Evolutionary conservation across 1,284 basidiomycete species (phyloP).

Genomic region (Cryptococcus sp.): DNA sequence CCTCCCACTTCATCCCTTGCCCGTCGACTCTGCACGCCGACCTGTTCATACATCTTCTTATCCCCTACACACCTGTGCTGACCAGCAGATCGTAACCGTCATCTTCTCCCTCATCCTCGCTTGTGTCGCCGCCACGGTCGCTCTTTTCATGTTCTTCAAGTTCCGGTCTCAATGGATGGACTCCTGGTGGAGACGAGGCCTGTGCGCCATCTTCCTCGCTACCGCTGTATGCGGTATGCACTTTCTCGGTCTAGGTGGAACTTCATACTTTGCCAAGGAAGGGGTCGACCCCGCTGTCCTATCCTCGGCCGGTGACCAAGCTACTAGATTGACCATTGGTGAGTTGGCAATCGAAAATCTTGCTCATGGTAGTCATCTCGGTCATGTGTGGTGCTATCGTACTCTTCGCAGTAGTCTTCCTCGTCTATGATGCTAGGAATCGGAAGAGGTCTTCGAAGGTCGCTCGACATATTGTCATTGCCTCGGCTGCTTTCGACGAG

Average conservation of each 20-base stretch:
- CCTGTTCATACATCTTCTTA: too few species aligned
- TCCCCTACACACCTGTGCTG: constrained; percentile 1
- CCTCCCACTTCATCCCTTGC: too few species aligned
- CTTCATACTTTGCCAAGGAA: constrained; percentile 45
- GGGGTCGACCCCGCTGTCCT: constrained; percentile 17
- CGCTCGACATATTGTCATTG: constrained; percentile 52
- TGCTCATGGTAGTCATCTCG: constrained; percentile 36
- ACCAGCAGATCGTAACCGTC: constrained; percentile 39
- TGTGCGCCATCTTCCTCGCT: constrained; percentile 49
- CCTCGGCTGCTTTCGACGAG: constrained; percentile 52
- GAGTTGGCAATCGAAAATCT: constrained; percentile 10
- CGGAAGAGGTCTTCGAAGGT: constrained; percentile 45
- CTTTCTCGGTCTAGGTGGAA: constrained; percentile 52
- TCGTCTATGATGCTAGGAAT: constrained; percentile 45
- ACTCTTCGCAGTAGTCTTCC: constrained; percentile 47
- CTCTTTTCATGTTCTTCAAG: constrained; percentile 52
- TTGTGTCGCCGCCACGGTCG: constrained; percentile 49
- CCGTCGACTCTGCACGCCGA: too few species aligned
- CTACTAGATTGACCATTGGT: constrained; percentile 47
- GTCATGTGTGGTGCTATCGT: constrained; percentile 53
- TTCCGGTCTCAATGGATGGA: constrained; percentile 52
- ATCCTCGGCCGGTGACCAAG: constrained; percentile 28
- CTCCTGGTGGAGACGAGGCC: constrained; percentile 51
- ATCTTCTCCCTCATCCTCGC: constrained; percentile 51
- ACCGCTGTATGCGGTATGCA: constrained; percentile 52